Evolutionary conservation across 139 green algal genomes (phyloP).

Genomic region (Tetraselmis chui): DNA sequence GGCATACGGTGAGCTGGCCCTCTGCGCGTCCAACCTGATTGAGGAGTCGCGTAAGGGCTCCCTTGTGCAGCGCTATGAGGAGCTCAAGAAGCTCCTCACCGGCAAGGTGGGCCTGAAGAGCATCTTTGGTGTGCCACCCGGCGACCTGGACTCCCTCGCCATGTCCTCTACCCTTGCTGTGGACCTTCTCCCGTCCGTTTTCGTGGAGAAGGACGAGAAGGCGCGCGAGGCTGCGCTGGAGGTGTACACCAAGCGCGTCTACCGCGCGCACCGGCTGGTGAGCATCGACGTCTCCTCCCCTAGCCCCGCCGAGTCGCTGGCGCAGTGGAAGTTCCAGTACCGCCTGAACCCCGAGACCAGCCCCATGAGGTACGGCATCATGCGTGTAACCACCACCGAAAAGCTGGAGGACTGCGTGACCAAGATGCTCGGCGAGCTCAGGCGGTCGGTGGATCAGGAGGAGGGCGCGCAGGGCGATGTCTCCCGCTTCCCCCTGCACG

Average conservation of each 20-base stretch:
- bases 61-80: neutral
- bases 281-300: conserved; percentile 1
- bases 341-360: conserved; percentile 12
- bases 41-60: neutral
- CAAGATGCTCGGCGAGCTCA: neutral
- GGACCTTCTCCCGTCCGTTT: conserved; percentile 22
- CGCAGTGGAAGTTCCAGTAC: conserved; percentile 23
- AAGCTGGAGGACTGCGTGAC: neutral
- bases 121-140: neutral
- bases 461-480: conserved; percentile 3
- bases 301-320: neutral
- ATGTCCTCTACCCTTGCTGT: conserved; percentile 19
- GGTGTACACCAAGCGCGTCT: conserved; percentile 22
- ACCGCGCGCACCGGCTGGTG: conserved; percentile 22
- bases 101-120: neutral
- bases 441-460: neutral
- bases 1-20: conserved; percentile 1
- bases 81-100: neutral
- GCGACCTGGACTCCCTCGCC: neutral
- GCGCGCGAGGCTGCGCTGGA: conserved; percentile 12
- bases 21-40: neutral
- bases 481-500: conserved; percentile 4
- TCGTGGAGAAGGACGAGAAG: conserved; percentile 15
- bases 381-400: neutral
- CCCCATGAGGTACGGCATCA: conserved; percentile 16